These are phyloP conservation scores for Trichophaea hybrida DNA, from an alignment of 2,329 filamentous ascomycete species.

Conservation along the genomic window DNA sequence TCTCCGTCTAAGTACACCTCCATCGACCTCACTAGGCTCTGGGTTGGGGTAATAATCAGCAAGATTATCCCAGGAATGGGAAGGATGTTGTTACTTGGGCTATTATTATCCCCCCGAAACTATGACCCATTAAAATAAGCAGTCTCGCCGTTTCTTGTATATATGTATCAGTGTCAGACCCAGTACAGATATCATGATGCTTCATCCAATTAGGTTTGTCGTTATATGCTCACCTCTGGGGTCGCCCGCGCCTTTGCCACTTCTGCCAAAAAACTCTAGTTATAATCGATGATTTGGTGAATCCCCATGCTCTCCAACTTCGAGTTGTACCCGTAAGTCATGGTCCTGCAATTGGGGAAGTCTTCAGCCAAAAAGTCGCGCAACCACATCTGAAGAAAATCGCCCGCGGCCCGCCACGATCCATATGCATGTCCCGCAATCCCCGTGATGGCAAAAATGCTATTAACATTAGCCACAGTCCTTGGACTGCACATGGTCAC, in stretches of 20 bases:
- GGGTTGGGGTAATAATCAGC: neutral
- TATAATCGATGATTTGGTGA: slow-evolving; percentile 24
- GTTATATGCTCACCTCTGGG: neutral
- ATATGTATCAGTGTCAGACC: neutral
- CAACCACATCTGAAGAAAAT: slow-evolving; percentile 25
- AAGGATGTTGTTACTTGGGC: neutral
- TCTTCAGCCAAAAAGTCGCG: slow-evolving; percentile 28
- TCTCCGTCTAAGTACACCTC: neutral
- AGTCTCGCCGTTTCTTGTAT: neutral
- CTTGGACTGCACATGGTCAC: neutral
- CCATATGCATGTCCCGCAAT: slow-evolving; percentile 30
- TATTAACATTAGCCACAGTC: neutral
- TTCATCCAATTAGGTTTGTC: neutral
- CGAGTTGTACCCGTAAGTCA: slow-evolving; percentile 32
- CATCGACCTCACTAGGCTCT: neutral
- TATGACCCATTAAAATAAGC: slow-evolving; percentile 7
- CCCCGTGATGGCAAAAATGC: slow-evolving; percentile 27
- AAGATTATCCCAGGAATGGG: neutral
- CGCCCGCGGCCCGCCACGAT: slow-evolving; percentile 27
- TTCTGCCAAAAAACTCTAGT: neutral
- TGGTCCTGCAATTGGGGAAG: slow-evolving; percentile 27
- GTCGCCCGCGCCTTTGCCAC: neutral
- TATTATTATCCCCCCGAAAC: neutral
- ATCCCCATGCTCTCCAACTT: slow-evolving; percentile 27
- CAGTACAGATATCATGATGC: no score